Conservation (phyloP, 2,329 filamentous ascomycete genomes). For the Ceratocystis cacaofunesta region DNA sequence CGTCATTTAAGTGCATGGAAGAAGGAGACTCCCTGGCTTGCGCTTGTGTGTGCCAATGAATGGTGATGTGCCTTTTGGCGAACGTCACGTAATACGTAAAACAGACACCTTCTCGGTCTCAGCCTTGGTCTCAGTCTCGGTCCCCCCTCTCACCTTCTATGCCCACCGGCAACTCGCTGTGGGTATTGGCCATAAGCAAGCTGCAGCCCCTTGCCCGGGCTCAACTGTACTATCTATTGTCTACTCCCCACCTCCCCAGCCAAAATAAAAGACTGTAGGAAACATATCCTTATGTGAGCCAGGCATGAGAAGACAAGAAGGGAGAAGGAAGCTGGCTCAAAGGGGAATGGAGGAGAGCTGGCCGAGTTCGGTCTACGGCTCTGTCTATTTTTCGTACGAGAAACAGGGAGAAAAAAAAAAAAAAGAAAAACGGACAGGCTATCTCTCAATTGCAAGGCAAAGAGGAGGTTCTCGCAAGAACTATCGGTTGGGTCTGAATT, state of each 20-base stretch:
- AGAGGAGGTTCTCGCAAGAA: neutral
- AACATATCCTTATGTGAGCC: neutral
- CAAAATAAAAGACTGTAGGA: neutral
- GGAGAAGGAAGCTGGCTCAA: neutral
- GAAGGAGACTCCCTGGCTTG: neutral
- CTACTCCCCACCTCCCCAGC: neutral
- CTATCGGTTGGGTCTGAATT: neutral
- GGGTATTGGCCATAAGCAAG: no score
- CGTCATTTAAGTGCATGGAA: neutral
- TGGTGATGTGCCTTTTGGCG: no score
- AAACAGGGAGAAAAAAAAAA: neutral
- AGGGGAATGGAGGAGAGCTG: no score
- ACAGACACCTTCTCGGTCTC: no score
- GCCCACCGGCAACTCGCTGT: no score
- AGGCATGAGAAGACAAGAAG: neutral
- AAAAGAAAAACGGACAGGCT: neutral
- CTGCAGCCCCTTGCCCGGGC: no score
- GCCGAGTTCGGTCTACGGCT: no score
- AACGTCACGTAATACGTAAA: no score
- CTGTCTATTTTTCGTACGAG: neutral
- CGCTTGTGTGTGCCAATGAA: no score
- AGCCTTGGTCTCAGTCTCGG: no score
- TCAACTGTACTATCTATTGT: no score
- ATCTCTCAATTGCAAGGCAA: neutral
- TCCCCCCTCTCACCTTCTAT: no score